Base-by-base conservation (phyloP, 768 basidiomycete genomes). In the Panus rudis region DNA sequence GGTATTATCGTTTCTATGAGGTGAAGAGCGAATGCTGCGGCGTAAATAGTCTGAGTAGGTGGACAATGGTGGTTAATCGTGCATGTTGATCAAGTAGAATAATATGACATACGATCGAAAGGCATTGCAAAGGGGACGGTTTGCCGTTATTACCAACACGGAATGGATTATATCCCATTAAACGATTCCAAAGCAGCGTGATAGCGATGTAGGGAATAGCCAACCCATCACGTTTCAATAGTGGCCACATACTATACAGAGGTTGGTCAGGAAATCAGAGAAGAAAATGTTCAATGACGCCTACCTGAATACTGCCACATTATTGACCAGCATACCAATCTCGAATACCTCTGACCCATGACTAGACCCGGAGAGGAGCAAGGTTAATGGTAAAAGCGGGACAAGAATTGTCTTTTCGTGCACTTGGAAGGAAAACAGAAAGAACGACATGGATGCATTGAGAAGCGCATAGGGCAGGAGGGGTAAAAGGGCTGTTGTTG, bases 361-460 rank as follows among this genome's bases (percentile, higher is more conserved):
- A 0, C 61, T 49, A 3, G 69, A 60, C 3, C 68, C 69, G 4
- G 73, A 82, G 41, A 93, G 69, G 13, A 93, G 69, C 14, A 97
- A 69, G 0, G 83, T 88, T 22, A 92, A 67, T 0, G 93, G 93
- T 50, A 97, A 61, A 17, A 98, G 69, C 3, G 92, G 91, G 1
- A 97, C 57, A 14, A 96, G 59, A 30, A 97, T 87, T 3, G 84
- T 83, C 69, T 96, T 97, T 62, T 97, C 93, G 61, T 96, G 93
- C 28, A 93, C 92, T 56, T 96, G 92, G 63, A 94, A 94, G 5
- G 92, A 92, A 68, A 94, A 93, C 24, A 97, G 69, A 67, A 94
- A 97, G 73, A 97, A 96, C 7, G 92, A 85, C 70, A 97, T 75
- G 0, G 88, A 85, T 1, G 79, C 81, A 6, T 78, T 81, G 47